Evolutionary conservation across 2,329 filamentous ascomycete genomes (phyloP), one percentile per base, ranked within the genome.

Genomic region (Fusarium equiseti): DNA sequence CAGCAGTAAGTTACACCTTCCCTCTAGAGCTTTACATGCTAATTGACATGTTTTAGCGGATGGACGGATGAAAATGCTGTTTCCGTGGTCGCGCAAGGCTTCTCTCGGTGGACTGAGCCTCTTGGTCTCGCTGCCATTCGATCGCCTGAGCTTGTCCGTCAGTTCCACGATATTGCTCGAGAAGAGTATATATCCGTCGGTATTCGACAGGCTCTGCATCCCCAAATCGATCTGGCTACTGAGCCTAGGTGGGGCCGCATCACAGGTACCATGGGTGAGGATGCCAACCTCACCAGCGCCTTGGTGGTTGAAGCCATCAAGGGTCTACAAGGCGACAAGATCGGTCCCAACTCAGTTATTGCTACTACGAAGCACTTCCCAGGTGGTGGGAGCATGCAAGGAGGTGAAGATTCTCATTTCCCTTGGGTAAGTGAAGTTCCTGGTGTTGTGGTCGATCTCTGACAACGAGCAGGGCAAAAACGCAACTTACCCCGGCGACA

Each of bases 311-410:
- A 81, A 1, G 86, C 85, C 55, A 81, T 87, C 70, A 80, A 82
- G 49, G 85, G 84, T 20, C 82, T 87, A 50, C 84, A 85, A 27
- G 83, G 83, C 0, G 77, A 81, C 3, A 74, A 78, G 32, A 76
- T 86, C n/a, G 84, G 84, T 0, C 68, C 75, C 0, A 65, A 81
- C 29, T 84, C 83, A 3, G 81, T 87, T 6, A 81, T 80, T 2
- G 84, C 85, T 0, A 81, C 86, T 3, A 86, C 85, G 0, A 87
- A 87, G 75, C 85, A 88, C 66, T 87, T 88, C 69, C 85, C 85
- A 0, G 86, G 86, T 7, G 84, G 81, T 10, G 86, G 86, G 0
- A 81, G 85, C 0, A 80, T 83, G 70, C 76, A 84, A 60, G 76
- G 84, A 49, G 86, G 86, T 22, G 83, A 87, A 49, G 86, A 87